Evolutionary conservation across 2,329 filamentous ascomycete genomes (phyloP).

Genomic region (Talaromyces sp.): DNA sequence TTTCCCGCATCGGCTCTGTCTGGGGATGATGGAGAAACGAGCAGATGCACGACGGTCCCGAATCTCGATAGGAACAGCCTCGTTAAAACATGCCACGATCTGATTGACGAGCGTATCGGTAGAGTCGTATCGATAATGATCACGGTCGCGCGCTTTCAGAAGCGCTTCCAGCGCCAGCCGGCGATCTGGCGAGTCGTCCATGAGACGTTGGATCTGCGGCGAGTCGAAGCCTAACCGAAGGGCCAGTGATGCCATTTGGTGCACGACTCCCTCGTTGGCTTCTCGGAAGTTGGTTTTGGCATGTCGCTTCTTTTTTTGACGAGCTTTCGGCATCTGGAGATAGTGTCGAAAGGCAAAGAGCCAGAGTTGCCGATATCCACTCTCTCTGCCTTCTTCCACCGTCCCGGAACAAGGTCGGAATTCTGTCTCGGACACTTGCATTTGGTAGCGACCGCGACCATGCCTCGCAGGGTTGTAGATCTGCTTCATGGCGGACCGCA

Average conservation of each 20-base stretch:
- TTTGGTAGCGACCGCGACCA: conserved; percentile 9
- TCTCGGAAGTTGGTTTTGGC: conserved; percentile 7
- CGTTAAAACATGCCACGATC: conserved; percentile 21
- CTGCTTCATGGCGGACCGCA: neutral
- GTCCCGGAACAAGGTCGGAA: conserved; percentile 21
- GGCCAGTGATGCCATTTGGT: conserved; percentile 23
- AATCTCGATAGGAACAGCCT: conserved; percentile 17
- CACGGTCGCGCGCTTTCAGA: conserved; percentile 23
- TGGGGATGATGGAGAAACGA: conserved; percentile 13
- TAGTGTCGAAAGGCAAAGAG: conserved; percentile 21
- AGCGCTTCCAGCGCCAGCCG: conserved; percentile 23
- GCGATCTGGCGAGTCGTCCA: conserved; percentile 22
- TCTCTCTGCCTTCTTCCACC: conserved; percentile 11
- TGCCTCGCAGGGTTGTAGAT: neutral
- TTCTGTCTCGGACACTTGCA: conserved; percentile 26
- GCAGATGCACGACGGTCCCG: conserved; percentile 14
- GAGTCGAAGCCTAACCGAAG: conserved; percentile 22
- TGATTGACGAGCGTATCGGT: conserved; percentile 13
- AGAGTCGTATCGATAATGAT: conserved; percentile 22
- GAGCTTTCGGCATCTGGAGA: conserved; percentile 21
- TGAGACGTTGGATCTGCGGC: conserved; percentile 20
- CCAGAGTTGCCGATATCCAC: conserved; percentile 21
- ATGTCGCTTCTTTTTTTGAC: neutral
- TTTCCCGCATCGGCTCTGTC: conserved; percentile 19
- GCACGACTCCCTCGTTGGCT: conserved; percentile 21